Conservation (phyloP, 2,329 filamentous ascomycete species). For the Talaromyces funiculosus region DNA sequence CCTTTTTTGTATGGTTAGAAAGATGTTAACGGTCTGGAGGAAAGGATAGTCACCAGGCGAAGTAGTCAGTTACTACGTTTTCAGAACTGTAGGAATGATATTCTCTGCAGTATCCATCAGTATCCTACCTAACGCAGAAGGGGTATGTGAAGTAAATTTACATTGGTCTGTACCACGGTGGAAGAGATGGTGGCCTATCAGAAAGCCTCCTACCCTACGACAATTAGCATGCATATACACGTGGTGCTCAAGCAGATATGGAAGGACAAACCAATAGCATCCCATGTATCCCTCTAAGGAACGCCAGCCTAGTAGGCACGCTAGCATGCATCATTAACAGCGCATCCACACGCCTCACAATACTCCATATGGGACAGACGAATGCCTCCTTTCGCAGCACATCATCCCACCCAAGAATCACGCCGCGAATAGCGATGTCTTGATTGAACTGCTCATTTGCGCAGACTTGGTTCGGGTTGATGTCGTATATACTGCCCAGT, state of each 20-base stretch:
- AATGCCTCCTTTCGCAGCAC: background rate
- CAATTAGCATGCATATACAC: background rate
- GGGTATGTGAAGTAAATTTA: background rate
- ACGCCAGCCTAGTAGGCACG: background rate
- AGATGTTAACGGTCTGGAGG: too few species aligned
- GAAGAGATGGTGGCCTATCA: conserved; percentile 1
- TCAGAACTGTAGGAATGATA: background rate
- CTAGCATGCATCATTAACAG: background rate
- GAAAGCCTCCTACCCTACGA: background rate
- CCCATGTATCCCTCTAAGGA: background rate
- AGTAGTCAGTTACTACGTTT: conserved; percentile 3
- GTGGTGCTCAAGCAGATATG: background rate
- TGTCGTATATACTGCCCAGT: background rate
- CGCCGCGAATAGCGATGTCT: background rate
- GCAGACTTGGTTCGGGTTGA: background rate
- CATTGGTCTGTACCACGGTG: background rate
- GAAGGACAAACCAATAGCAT: conserved; percentile 3
- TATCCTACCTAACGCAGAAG: background rate
- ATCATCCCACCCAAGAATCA: background rate
- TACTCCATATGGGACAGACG: conserved; percentile 1
- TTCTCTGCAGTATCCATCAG: background rate
- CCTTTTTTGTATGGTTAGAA: background rate
- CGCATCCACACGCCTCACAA: background rate
- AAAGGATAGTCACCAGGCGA: background rate
- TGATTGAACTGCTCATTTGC: background rate